Conservation (phyloP, 176 grass and related monocot genomes). For the Juncus inflexus region DNA sequence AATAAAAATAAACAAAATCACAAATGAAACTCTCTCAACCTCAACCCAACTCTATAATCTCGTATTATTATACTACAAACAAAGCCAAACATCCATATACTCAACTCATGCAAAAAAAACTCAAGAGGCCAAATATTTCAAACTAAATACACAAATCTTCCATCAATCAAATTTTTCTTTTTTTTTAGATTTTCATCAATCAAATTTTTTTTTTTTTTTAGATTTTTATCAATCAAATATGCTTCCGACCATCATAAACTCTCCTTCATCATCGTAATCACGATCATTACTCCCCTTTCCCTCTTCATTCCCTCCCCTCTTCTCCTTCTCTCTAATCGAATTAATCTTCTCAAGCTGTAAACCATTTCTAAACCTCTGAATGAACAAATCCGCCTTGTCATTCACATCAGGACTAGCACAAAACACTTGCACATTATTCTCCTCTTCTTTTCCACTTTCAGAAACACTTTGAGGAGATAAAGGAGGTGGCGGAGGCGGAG, state of each 20-base stretch:
- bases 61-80: too few relatives aligned
- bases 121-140: neutral
- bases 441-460: slow-evolving; percentile 3
- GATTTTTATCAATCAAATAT: neutral
- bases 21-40: neutral
- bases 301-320: slow-evolving; percentile 14
- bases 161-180: too few relatives aligned
- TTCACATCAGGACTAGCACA: slow-evolving; percentile 95
- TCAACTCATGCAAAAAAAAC: neutral
- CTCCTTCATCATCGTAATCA: slow-evolving; percentile 34
- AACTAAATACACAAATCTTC: neutral
- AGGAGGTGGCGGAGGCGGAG: slow-evolving; percentile 41
- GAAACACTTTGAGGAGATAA: slow-evolving; percentile 5
- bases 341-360: slow-evolving; percentile 90
- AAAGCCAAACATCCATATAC: too few relatives aligned
- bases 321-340: slow-evolving; percentile 64
- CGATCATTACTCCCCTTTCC: slow-evolving; percentile 16
- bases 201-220: neutral
- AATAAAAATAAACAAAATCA: slow-evolving; percentile 2
- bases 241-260: slow-evolving; percentile 3
- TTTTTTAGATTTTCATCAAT: neutral
- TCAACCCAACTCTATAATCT: too few relatives aligned
- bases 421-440: slow-evolving; percentile 37
- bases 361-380: slow-evolving; percentile 55
- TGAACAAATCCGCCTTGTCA: slow-evolving; percentile 81